Percentiles rank a stretch among this genome's conserved stretches.
Conservation (phyloP, 257 asterid species). For the Euphrasia confusa region DNA sequence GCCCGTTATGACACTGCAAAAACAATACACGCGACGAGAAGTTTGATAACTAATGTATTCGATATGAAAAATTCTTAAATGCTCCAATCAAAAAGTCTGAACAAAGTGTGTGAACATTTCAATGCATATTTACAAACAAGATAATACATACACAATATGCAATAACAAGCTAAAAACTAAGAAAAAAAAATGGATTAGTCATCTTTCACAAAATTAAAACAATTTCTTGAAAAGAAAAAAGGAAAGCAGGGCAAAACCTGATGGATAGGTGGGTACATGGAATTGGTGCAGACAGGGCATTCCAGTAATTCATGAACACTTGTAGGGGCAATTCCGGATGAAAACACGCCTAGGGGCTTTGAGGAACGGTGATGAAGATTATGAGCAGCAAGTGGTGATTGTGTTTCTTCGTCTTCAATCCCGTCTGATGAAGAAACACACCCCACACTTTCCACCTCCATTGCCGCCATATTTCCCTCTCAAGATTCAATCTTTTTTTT, state of each 20-base stretch:
- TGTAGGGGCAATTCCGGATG: constrained; percentile 13
- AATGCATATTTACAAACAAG: too few relatives aligned
- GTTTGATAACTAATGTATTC: too few relatives aligned
- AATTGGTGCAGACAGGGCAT: constrained; percentile 14
- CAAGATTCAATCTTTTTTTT: constrained; percentile 13
- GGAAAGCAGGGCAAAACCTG: neutral
- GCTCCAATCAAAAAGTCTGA: neutral
- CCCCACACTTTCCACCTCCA: neutral
- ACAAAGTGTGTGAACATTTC: neutral
- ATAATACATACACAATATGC: too few relatives aligned
- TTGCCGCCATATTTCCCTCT: neutral
- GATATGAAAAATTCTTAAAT: neutral
- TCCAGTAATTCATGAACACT: constrained; percentile 10
- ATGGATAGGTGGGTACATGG: constrained; percentile 12
- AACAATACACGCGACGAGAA: neutral
- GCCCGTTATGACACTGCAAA: constrained; percentile 41
- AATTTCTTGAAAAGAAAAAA: neutral
- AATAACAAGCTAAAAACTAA: too few relatives aligned
- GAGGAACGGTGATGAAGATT: neutral
- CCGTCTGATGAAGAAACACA: constrained; percentile 4
- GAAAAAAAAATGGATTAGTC: neutral
- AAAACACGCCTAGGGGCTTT: neutral
- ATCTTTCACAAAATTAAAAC: neutral
- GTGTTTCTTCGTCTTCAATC: constrained; percentile 2
- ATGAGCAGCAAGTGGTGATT: neutral